phyloP scores from a whole-genome alignment of 805 yeast genomes.

The Alloascoidea africana region DNA sequence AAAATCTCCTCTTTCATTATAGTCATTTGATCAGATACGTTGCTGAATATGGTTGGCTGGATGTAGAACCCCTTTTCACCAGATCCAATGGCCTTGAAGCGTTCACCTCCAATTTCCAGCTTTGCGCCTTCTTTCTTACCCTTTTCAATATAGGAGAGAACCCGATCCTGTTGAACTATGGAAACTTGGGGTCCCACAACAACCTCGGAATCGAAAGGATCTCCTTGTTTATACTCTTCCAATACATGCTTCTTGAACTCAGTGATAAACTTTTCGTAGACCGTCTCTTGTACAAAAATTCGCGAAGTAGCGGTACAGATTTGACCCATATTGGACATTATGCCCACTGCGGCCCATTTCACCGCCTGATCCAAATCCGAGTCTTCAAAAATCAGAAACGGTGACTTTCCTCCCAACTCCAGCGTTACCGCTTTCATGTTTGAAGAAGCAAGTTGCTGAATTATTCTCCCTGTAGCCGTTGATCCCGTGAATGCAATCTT shows the following conservation, averaged over 20 bases:
- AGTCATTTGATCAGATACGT: conserved; percentile 47
- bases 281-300: conserved; percentile 68
- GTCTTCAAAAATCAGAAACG: conserved; percentile 76
- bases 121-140: conserved; percentile 80
- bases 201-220: conserved; percentile 59
- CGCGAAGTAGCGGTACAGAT: conserved; percentile 93
- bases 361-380: conserved; percentile 70
- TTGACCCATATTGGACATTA: conserved; percentile 89
- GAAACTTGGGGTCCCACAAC: conserved; percentile 90
- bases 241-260: conserved; percentile 39
- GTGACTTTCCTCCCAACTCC: conserved; percentile 94
- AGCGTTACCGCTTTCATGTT: conserved; percentile 78
- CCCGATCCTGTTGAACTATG: conserved; percentile 56
- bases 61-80: conserved; percentile 51
- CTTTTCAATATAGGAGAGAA: conserved; percentile 54
- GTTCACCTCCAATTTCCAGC: conserved; percentile 67
- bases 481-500: conserved; percentile 94
- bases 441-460: conserved; percentile 59
- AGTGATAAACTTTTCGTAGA: conserved; percentile 59
- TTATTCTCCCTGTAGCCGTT: conserved; percentile 70
- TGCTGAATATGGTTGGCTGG: conserved; percentile 64
- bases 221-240: conserved; percentile 35
- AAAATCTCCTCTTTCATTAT: conserved; percentile 73
- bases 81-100: conserved; percentile 32
- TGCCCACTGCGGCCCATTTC: conserved; percentile 58